A percentile compares a stretch with the other conserved stretches of the same genome.
phyloP scores from a whole-genome alignment of 495 filamentous ascomycete genomes.

The Neurospora sp. region DNA sequence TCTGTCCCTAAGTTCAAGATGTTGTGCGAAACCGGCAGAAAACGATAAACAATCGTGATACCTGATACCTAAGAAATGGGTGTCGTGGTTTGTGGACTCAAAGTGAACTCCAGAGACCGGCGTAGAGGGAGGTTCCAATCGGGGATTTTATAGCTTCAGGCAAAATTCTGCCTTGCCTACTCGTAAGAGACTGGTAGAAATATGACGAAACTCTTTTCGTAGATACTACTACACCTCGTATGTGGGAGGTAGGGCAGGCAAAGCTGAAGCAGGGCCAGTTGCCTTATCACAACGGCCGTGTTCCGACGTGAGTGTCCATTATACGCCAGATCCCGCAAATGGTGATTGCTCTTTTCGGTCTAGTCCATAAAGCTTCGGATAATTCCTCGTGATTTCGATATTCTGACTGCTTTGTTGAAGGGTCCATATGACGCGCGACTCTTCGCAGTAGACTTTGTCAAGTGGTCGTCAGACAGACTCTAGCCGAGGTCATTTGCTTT shows the following conservation, averaged over 20 bases:
- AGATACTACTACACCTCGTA: neutral
- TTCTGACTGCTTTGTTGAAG: neutral
- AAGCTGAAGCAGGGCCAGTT: neutral
- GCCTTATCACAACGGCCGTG: neutral
- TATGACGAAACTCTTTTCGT: neutral
- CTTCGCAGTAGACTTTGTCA: neutral
- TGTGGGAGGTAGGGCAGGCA: neutral
- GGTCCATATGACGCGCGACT: neutral
- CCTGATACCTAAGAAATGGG: neutral
- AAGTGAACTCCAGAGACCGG: neutral
- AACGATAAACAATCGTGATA: neutral
- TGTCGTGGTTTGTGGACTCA: neutral
- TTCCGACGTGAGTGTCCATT: neutral
- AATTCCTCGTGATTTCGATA: neutral
- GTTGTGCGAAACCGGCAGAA: neutral
- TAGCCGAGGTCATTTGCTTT: neutral
- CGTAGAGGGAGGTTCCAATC: neutral
- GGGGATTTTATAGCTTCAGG: neutral
- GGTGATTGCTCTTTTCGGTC: neutral
- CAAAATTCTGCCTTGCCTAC: neutral
- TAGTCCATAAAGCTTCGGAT: neutral
- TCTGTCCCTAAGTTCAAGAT: neutral
- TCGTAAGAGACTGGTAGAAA: neutral
- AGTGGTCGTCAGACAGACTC: neutral
- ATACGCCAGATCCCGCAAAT: neutral